These are phyloP conservation scores for Clitoria ternatea DNA, from an alignment of 306 rosid genomes.

Conservation along the genomic window DNA sequence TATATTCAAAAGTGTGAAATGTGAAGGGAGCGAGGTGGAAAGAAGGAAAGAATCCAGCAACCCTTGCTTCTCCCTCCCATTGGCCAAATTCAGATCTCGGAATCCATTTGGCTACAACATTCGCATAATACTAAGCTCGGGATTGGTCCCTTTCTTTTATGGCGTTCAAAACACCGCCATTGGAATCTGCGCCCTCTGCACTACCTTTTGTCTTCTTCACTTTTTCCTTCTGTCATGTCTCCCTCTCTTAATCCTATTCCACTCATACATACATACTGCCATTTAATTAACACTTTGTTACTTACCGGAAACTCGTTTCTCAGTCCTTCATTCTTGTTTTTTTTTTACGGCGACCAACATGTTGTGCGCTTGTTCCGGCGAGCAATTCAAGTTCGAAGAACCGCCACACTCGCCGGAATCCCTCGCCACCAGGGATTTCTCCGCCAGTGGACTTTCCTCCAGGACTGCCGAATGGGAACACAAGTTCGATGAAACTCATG, in stretches of 20 bases:
- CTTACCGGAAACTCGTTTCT: background rate
- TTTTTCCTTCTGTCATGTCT: background rate
- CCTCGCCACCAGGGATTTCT: slow-evolving; percentile 86
- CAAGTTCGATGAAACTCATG: slow-evolving; percentile 67
- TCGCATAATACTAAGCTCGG: too few relatives aligned
- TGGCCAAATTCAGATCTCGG: too few relatives aligned
- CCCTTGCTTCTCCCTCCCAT: too few relatives aligned
- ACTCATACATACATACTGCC: too few relatives aligned
- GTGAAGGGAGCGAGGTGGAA: too few relatives aligned
- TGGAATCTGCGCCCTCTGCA: slow-evolving; percentile 32
- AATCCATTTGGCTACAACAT: too few relatives aligned
- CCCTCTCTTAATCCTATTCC: too few relatives aligned
- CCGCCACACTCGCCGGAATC: slow-evolving; percentile 86
- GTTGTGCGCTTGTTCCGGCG: slow-evolving; percentile 94
- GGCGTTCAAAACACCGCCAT: slow-evolving; percentile 23
- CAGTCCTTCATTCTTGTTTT: too few relatives aligned
- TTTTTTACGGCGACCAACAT: slow-evolving; percentile 38
- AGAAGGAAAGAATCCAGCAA: too few relatives aligned
- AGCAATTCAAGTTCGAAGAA: slow-evolving; percentile 84
- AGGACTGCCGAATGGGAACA: slow-evolving; percentile 74
- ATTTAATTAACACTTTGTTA: too few relatives aligned
- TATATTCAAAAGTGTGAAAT: too few relatives aligned
- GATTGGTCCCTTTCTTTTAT: too few relatives aligned
- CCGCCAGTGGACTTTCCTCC: slow-evolving; percentile 75
- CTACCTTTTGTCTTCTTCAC: slow-evolving; percentile 28